Evolutionary conservation across 2,329 filamentous ascomycete genomes (phyloP).

Genomic region (Paracoccidioides lutzii): DNA sequence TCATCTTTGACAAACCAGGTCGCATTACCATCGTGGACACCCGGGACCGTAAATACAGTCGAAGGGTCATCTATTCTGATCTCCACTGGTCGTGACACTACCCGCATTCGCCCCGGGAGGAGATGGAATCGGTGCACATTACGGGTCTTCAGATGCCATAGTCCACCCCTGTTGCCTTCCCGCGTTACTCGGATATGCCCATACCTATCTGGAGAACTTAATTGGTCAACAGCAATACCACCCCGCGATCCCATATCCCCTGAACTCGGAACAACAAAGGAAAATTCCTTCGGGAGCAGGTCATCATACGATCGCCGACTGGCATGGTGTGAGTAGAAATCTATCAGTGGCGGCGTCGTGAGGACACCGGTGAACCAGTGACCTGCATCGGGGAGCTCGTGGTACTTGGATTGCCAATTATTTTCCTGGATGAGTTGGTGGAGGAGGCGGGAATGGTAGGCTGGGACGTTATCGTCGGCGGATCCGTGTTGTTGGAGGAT

Average conservation of each 20-base stretch:
- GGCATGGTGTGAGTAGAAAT: conserved; percentile 35
- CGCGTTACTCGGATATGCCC: conserved; percentile 36
- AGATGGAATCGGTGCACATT: conserved; percentile 35
- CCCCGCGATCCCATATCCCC: conserved; percentile 40
- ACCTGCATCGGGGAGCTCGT: conserved; percentile 36
- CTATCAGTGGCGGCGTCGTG: conserved; percentile 36
- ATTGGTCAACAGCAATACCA: conserved; percentile 38
- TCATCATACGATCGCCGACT: conserved; percentile 1
- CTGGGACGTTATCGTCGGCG: conserved; percentile 45
- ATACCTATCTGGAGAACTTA: conserved; percentile 38
- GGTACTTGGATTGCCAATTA: conserved; percentile 33
- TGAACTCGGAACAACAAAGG: conserved; percentile 38
- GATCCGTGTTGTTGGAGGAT: conserved; percentile 45
- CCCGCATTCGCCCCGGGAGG: conserved; percentile 3
- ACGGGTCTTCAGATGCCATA: conserved; percentile 29
- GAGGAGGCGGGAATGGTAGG: conserved; percentile 45
- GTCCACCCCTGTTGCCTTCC: conserved; percentile 8
- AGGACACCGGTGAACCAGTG: conserved; percentile 46
- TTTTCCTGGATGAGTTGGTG: conserved; percentile 35
- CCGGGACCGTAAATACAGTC: conserved; percentile 10
- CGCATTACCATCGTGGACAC: background rate
- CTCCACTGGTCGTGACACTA: conserved; percentile 6
- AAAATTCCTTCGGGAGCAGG: conserved; percentile 28
- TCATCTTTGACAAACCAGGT: conserved; percentile 17
- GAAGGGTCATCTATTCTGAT: conserved; percentile 13